Base-by-base conservation (phyloP, 352 stramenopile species). In the Saprolegnia parasitica region DNA sequence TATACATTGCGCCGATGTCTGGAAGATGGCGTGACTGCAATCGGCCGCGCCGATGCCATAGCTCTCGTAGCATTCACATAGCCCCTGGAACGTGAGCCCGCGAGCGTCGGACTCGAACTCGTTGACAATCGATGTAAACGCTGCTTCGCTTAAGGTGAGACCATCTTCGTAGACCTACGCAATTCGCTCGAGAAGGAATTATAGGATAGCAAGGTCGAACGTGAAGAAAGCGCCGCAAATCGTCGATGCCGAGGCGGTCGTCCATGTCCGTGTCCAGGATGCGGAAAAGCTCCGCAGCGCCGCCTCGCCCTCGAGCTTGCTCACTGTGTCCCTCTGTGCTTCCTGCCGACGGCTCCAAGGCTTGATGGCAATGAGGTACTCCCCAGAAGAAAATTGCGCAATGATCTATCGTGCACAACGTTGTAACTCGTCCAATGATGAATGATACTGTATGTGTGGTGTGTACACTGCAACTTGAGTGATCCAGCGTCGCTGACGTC, bases 121-220 rank as follows among this genome's bases (percentile, higher is more conserved):
- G 16, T 63, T 52, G 5, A 70, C 9, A 18, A 70, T 8, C 46
- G 45, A 70, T 24, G 20, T 8, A 39, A 39, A 70, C 23, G 63
- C 11, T 6, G 0, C 2, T 13, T 23, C 20, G 23, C 21, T 52
- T 4, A 70, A 16, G 0, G 63, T 21, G 5, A 61, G 23, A 10
- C 40, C 50, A 15, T 37, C 54, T n/a, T 70, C 63, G 37, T 70
- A 70, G 16, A 70, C 16, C 63, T 70, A 70, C 40, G 24, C 24
- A 66, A 23, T 3, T 5, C 23, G 23, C 18, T 66, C n/a, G 29
- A 26, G 3, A 4, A 23, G 50, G 4, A 37, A 21, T 8, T 6
- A 11, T 26, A 66, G 49, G 10, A 56, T 6, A 5, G 20, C 1
- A 26, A 21, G 13, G 58, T 35, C 23, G 46, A 5, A 66, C 58